phyloP scores from a whole-genome alignment of 2,329 filamentous ascomycete genomes.

The Microdochium nivale region DNA sequence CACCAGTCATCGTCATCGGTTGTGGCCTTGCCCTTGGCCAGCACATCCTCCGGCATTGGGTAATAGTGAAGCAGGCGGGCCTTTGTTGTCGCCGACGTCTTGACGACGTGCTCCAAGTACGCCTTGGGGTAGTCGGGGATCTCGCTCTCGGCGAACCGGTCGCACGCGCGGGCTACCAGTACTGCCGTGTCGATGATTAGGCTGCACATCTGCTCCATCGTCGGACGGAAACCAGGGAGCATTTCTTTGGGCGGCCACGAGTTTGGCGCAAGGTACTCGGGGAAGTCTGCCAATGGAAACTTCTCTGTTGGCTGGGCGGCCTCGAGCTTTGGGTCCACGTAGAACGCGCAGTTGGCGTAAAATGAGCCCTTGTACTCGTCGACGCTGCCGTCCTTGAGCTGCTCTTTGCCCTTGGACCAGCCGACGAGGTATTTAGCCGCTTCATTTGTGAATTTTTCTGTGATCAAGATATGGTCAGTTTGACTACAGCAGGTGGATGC shows the following conservation, averaged over 20 bases:
- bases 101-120: conserved; percentile 82
- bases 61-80: conserved; percentile 91
- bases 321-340: conserved; percentile 54
- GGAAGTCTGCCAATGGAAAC: conserved; percentile 56
- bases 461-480: neutral
- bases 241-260: conserved; percentile 68
- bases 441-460: conserved; percentile 49
- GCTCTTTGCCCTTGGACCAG: conserved; percentile 79
- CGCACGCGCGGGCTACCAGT: conserved; percentile 83
- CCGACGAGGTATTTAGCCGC: conserved; percentile 58
- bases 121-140: conserved; percentile 67
- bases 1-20: conserved; percentile 83
- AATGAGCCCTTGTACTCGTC: conserved; percentile 78
- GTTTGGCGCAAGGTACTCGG: conserved; percentile 85
- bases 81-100: conserved; percentile 80
- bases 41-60: conserved; percentile 41
- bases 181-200: conserved; percentile 86
- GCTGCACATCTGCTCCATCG: conserved; percentile 67
- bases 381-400: conserved; percentile 66
- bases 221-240: conserved; percentile 66
- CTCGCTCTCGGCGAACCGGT: conserved; percentile 72
- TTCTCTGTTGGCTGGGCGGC: conserved; percentile 51
- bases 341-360: conserved; percentile 78
- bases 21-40: conserved; percentile 24
- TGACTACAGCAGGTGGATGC: neutral